Evolutionary conservation across 129 eudicot species (phyloP).

Genomic region (Dittrichia graveolens): DNA sequence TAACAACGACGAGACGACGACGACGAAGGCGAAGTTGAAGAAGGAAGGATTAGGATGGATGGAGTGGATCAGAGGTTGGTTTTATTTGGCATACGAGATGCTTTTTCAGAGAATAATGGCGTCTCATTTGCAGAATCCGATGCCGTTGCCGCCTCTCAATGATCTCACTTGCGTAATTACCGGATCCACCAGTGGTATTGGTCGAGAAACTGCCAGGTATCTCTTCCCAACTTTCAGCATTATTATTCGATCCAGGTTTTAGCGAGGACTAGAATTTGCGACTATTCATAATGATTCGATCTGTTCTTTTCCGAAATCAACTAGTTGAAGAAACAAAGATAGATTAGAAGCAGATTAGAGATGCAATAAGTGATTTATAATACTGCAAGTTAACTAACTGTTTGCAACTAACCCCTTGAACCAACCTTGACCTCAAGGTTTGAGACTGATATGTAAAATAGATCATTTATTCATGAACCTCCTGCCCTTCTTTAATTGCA

Average conservation of each 20-base stretch:
- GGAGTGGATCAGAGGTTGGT: constrained; percentile 82
- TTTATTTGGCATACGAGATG: constrained; percentile 65
- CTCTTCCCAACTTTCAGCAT: not conserved
- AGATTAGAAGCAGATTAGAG: not conserved
- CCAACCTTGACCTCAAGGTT: not conserved
- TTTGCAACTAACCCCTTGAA: not conserved
- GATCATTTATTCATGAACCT: too few species aligned
- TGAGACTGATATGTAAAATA: too few species aligned
- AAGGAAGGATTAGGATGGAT: constrained; percentile 75
- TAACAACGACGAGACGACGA: not conserved
- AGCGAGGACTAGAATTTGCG: not conserved
- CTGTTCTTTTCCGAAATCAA: not conserved
- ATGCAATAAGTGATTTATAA: not conserved
- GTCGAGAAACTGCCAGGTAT: constrained; percentile 90
- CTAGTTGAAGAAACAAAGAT: not conserved
- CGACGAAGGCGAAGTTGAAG: constrained; percentile 12
- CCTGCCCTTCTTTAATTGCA: too few species aligned
- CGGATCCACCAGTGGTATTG: constrained; percentile 90
- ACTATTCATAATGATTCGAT: not conserved
- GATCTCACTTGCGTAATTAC: constrained; percentile 78
- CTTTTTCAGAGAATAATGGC: constrained; percentile 80
- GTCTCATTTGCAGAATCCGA: constrained; percentile 65
- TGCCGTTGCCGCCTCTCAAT: constrained; percentile 76
- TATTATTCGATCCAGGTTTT: constrained; percentile 19
- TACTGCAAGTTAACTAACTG: not conserved